These are phyloP conservation scores for Vanilla planifolia DNA, from an alignment of 106 monocot genomes.

Conservation along the genomic window DNA sequence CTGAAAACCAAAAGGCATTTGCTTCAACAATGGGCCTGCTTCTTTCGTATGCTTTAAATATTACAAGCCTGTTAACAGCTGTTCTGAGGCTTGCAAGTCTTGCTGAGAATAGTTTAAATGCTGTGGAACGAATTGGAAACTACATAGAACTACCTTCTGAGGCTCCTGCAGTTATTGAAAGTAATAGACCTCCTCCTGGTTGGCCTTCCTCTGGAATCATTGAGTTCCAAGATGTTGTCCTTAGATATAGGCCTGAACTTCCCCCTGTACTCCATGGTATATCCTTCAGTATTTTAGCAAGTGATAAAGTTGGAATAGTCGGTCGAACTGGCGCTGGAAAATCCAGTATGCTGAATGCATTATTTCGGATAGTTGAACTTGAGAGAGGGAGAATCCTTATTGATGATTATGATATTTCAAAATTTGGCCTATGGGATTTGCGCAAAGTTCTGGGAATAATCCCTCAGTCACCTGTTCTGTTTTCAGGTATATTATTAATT, in stretches of 20 bases:
- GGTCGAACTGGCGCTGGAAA: conserved; percentile 98
- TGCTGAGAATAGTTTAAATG: conserved; percentile 98
- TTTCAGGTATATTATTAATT: conserved; percentile 81
- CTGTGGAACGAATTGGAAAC: conserved; percentile 87
- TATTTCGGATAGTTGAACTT: conserved; percentile 91
- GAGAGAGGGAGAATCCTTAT: conserved; percentile 77
- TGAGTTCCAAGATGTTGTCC: conserved; percentile 75
- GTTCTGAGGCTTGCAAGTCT: conserved; percentile 93
- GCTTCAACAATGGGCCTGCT: conserved; percentile 98
- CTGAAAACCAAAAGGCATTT: conserved; percentile 82
- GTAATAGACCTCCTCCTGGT: conserved; percentile 81
- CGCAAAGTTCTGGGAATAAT: conserved; percentile 93
- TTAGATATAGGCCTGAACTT: conserved; percentile 93
- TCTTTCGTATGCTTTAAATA: conserved; percentile 90
- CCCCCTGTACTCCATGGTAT: conserved; percentile 98
- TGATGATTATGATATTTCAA: conserved; percentile 80
- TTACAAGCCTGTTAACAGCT: conserved; percentile 78
- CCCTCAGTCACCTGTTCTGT: conserved; percentile 93
- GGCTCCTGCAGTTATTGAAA: conserved; percentile 77
- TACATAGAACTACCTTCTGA: conserved; percentile 91
- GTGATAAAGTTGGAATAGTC: conserved; percentile 96
- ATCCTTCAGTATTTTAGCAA: conserved; percentile 70
- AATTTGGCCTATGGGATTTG: conserved; percentile 78
- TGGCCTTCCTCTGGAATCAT: conserved; percentile 86
- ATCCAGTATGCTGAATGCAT: conserved; percentile 96